These are phyloP conservation scores for Serendipita vermifera DNA, from an alignment of 768 basidiomycete species.

Conservation along the genomic window DNA sequence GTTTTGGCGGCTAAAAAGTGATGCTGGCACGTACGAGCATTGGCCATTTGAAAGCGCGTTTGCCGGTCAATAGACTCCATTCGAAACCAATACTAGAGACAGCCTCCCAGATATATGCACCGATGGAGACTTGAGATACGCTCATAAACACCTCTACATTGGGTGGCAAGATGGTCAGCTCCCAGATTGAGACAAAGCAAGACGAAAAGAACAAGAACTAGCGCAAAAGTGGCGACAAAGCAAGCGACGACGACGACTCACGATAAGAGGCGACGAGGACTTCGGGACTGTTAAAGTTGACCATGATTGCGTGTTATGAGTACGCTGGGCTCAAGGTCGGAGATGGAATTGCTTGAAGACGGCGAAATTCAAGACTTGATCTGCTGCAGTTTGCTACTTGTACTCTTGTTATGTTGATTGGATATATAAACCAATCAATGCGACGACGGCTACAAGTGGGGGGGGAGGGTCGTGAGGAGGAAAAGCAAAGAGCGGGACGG, in stretches of 20 bases:
- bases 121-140: constrained; percentile 49
- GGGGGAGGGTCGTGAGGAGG: no score
- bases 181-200: constrained; percentile 4
- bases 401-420: no score
- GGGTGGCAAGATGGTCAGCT: neutral
- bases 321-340: neutral
- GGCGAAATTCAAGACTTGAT: no score
- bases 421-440: no score
- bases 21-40: constrained; percentile 34
- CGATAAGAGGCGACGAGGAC: neutral
- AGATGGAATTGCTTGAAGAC: no score
- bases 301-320: neutral
- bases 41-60: constrained; percentile 53
- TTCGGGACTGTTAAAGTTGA: neutral
- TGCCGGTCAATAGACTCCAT: constrained; percentile 45
- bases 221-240: neutral
- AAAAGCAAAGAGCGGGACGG: no score
- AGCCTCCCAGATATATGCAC: constrained; percentile 56
- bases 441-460: no score
- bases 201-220: neutral
- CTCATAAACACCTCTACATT: constrained; percentile 42
- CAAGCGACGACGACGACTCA: neutral
- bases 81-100: constrained; percentile 53
- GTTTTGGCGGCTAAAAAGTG: neutral
- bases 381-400: no score